Percentiles rank a stretch among this genome's conserved stretches.
These are phyloP conservation scores for Xylaria sp. DNA, from an alignment of 2,329 filamentous ascomycete genomes.

Conservation along the genomic window DNA sequence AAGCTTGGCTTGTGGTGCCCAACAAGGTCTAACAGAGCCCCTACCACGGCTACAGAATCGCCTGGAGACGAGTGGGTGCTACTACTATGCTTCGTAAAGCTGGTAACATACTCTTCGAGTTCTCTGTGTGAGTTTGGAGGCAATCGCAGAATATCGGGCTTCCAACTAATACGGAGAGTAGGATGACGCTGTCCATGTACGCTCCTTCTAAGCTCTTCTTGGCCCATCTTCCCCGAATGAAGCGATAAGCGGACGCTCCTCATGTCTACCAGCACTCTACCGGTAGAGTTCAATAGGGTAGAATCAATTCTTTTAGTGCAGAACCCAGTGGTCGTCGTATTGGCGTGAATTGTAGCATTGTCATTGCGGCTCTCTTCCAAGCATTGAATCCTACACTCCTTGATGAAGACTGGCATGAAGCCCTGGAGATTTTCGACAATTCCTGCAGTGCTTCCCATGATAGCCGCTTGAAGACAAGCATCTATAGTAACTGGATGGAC, in stretches of 20 bases:
- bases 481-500: constrained; percentile 28
- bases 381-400: background rate
- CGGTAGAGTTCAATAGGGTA: background rate
- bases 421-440: background rate
- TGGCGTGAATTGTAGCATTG: background rate
- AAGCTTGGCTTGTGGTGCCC: constrained; percentile 23
- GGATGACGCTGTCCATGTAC: constrained; percentile 7
- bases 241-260: background rate
- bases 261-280: background rate
- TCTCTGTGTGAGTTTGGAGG: rapidly evolving
- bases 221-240: background rate
- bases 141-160: constrained; percentile 19
- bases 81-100: background rate
- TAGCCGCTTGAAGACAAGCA: constrained; percentile 15
- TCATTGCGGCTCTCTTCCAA: too few relatives aligned
- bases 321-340: background rate
- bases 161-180: constrained; percentile 14
- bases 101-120: constrained; percentile 5
- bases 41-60: too few relatives aligned
- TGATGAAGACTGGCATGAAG: constrained; percentile 19
- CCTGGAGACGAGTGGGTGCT: background rate
- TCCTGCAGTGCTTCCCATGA: background rate
- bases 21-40: constrained; percentile 17
- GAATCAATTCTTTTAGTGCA: background rate
- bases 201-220: background rate